These are phyloP conservation scores for Fusarium hostae DNA, from an alignment of 2,329 filamentous ascomycete species.

Conservation along the genomic window DNA sequence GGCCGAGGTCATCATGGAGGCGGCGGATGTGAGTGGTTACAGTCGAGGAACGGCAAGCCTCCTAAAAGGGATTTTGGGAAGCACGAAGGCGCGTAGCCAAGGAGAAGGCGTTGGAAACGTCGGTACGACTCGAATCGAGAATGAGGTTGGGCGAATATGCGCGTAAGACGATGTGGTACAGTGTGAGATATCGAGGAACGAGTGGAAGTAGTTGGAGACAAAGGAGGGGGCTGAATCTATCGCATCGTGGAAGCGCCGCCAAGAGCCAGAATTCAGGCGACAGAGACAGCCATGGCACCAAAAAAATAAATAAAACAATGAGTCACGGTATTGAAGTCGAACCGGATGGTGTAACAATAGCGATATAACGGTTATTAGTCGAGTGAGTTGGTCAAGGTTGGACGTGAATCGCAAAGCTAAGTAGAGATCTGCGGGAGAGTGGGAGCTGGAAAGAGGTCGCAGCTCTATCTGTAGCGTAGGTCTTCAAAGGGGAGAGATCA, in stretches of 20 bases:
- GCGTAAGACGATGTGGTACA: slow-evolving; percentile 28
- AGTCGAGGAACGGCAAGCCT: slow-evolving; percentile 31
- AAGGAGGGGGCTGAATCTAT: slow-evolving; percentile 39
- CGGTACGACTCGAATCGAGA: slow-evolving; percentile 18
- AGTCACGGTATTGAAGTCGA: slow-evolving; percentile 2
- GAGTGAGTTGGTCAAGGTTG: slow-evolving; percentile 11
- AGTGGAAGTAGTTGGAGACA: slow-evolving; percentile 38
- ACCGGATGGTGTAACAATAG: neutral
- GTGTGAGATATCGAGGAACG: slow-evolving; percentile 33
- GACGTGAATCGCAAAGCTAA: slow-evolving; percentile 26
- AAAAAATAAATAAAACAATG: neutral
- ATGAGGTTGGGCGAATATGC: slow-evolving; percentile 17
- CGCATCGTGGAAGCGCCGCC: slow-evolving; percentile 42
- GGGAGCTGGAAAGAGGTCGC: slow-evolving; percentile 37
- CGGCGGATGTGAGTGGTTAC: slow-evolving; percentile 6
- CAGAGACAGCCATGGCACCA: slow-evolving; percentile 40
- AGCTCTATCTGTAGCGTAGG: slow-evolving; percentile 39
- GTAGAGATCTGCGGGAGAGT: slow-evolving; percentile 41
- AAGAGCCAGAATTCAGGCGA: slow-evolving; percentile 37
- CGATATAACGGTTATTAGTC: neutral
- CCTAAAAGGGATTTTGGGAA: slow-evolving; percentile 13
- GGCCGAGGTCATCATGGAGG: slow-evolving; percentile 39
- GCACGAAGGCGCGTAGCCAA: slow-evolving; percentile 13
- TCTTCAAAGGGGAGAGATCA: slow-evolving; percentile 47
- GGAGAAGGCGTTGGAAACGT: neutral